phyloP scores from a whole-genome alignment of 2,329 filamentous ascomycete genomes.

The Neonectria coccinea region DNA sequence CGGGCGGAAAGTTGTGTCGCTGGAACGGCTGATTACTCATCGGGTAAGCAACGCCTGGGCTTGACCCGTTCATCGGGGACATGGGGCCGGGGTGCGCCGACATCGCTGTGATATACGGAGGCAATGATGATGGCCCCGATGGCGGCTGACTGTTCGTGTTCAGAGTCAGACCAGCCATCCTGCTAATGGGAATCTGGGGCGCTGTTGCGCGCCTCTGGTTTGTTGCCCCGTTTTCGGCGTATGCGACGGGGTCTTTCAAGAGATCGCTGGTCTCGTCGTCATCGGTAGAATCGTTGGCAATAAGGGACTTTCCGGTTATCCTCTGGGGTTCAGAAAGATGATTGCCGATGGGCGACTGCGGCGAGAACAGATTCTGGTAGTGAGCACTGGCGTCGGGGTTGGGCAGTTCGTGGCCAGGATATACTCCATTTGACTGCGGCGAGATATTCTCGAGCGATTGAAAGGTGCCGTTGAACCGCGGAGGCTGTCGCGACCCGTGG shows the following conservation, averaged over 20 bases:
- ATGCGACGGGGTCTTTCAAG: conserved; percentile 78
- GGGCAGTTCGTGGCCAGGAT: conserved; percentile 68
- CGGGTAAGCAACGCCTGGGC: conserved; percentile 46
- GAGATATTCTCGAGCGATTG: conserved; percentile 71
- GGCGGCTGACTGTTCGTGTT: conserved; percentile 69
- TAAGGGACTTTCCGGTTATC: conserved; percentile 76
- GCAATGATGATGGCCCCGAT: conserved; percentile 63
- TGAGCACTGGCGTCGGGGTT: conserved; percentile 65
- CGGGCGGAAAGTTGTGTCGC: conserved; percentile 80
- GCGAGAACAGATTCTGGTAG: conserved; percentile 76
- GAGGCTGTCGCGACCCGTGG: conserved; percentile 62
- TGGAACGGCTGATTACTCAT: conserved; percentile 65
- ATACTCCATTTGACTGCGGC: conserved; percentile 67
- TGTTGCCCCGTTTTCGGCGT: conserved; percentile 69
- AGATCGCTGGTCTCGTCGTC: conserved; percentile 78
- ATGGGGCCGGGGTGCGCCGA: conserved; percentile 61
- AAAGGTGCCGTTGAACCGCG: conserved; percentile 72
- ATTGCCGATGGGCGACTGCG: conserved; percentile 79
- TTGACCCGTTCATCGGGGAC: conserved; percentile 63
- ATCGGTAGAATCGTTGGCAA: conserved; percentile 73
- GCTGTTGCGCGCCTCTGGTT: conserved; percentile 75
- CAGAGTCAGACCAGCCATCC: conserved; percentile 77
- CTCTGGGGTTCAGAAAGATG: conserved; percentile 72
- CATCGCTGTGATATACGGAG: conserved; percentile 57
- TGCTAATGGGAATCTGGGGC: conserved; percentile 75